Evolutionary conservation across 352 stramenopile genomes (phyloP), one percentile per base, ranked within the genome.

Genomic region (Pythium utonaiense): DNA sequence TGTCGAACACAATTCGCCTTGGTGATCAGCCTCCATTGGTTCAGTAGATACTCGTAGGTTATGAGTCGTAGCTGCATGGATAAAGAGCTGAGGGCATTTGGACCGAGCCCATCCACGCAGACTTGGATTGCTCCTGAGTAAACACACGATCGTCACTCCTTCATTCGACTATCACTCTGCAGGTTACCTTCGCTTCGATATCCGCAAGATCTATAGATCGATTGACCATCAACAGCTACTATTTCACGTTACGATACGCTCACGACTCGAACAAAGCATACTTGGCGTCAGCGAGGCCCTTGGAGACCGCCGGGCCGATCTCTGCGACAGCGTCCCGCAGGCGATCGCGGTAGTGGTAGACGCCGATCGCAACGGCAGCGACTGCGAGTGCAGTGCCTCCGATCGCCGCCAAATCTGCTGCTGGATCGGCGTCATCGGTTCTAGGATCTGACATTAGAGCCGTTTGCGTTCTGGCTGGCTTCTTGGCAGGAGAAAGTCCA

Each of bases 231-330:
- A n/a, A n/a, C n/a, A n/a, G n/a, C n/a, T n/a, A n/a, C n/a, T n/a
- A n/a, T n/a, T 48, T 58, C 52, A 33, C 27, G 49, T 33, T 33
- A 13, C 47, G 21, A 49, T 41, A 41, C 28, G 7, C 22, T 73
- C 52, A 86, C 52, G 73, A 76, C 9, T 89, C 79, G 52, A 89
- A 86, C 6, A 89, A 59, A 25, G 77, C 77, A 50, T 78, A 81
- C 56, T 88, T 88, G 51, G 78, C 80, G 49, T 91, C 80, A 0
- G 67, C 70, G 24, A 91, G 56, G 0, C 73, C 67, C 49, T 87
- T 87, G 13, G 74, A 84, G 30, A 90, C 75, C n/a, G 66, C 70
- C 10, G 77, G 75, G 21, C 74, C 58, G 12, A 76, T 72, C 36
- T 66, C 65, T 6, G 69, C 69, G 16, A 84, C 50, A 2, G 66